A percentile compares a stretch with the other conserved stretches of the same genome.
Conservation (phyloP, 352 stramenopile genomes). For the Phytophthora multivora region DNA sequence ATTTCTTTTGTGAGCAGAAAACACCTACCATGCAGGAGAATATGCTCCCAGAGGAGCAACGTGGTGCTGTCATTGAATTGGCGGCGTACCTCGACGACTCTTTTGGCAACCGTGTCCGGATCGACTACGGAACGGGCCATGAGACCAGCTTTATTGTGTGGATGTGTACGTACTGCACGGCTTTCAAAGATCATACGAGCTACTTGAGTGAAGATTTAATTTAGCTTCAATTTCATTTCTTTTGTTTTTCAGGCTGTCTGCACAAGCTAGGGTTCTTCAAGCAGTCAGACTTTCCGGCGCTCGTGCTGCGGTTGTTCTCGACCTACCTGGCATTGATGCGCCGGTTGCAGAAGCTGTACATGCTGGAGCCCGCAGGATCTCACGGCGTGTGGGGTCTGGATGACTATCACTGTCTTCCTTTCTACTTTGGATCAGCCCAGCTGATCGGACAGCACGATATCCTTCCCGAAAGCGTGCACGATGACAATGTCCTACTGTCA, state of each 20-base stretch:
- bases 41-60: conserved; percentile 60
- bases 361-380: conserved; percentile 98
- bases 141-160: conserved; percentile 98
- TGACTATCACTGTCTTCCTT: conserved; percentile 98
- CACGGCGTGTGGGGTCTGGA: conserved; percentile 99
- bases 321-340: conserved; percentile 95
- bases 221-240: not conserved
- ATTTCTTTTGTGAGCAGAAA: conserved; percentile 32
- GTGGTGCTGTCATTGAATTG: conserved; percentile 90
- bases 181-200: not conserved
- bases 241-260: conserved; percentile 53
- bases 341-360: conserved; percentile 96
- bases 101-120: conserved; percentile 96
- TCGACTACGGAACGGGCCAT: conserved; percentile 99
- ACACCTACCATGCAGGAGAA: conserved; percentile 61
- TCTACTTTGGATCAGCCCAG: conserved; percentile 98
- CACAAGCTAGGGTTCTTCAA: conserved; percentile 93
- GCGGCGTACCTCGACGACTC: conserved; percentile 94
- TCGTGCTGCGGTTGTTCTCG: conserved; percentile 91
- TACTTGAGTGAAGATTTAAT: not conserved
- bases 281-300: conserved; percentile 77
- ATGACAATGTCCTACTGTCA: conserved; percentile 68
- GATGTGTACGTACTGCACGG: conserved; percentile 64
- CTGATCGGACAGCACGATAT: conserved; percentile 85
- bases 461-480: conserved; percentile 72